A percentile compares a stretch with the other conserved stretches of the same genome.
These are phyloP conservation scores for Naganishia sp. DNA, from an alignment of 1,284 basidiomycete species.

Conservation along the genomic window DNA sequence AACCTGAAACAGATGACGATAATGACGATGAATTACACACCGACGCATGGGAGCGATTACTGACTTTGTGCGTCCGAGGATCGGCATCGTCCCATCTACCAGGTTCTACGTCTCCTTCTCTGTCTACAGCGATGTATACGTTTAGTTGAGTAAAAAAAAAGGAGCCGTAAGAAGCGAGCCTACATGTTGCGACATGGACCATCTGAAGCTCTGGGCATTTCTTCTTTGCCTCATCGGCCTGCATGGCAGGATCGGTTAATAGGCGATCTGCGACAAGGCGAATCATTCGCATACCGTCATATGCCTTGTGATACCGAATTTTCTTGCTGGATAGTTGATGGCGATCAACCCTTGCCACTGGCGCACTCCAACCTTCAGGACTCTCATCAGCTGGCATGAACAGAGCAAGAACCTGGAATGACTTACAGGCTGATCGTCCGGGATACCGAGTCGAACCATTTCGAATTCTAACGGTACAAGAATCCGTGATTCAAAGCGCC, in stretches of 20 bases:
- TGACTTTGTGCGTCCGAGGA: constrained; percentile 88
- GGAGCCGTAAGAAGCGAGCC: constrained; percentile 39
- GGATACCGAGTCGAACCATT: constrained; percentile 74
- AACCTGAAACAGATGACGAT: constrained; percentile 59
- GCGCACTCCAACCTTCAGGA: constrained; percentile 67
- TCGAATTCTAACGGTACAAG: constrained; percentile 65
- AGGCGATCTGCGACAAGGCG: neutral
- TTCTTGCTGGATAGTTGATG: constrained; percentile 91
- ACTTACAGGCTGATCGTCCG: constrained; percentile 63
- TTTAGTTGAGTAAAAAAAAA: neutral
- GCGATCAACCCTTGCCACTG: constrained; percentile 92
- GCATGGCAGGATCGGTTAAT: constrained; percentile 26
- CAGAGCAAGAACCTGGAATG: too few relatives aligned
- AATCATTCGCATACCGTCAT: constrained; percentile 33
- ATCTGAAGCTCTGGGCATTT: constrained; percentile 80
- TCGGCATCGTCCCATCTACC: constrained; percentile 86
- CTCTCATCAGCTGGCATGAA: neutral
- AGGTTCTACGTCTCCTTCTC: constrained; percentile 82
- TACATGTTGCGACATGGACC: constrained; percentile 93
- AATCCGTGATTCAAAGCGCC: constrained; percentile 31
- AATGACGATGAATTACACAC: neutral
- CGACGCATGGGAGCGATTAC: constrained; percentile 35
- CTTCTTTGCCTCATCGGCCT: constrained; percentile 73
- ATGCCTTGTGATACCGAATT: constrained; percentile 70
- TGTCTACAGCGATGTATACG: constrained; percentile 28